Evolutionary conservation across 2,329 filamentous ascomycete species (phyloP).

Genomic region (Westerdykella aurantiaca): DNA sequence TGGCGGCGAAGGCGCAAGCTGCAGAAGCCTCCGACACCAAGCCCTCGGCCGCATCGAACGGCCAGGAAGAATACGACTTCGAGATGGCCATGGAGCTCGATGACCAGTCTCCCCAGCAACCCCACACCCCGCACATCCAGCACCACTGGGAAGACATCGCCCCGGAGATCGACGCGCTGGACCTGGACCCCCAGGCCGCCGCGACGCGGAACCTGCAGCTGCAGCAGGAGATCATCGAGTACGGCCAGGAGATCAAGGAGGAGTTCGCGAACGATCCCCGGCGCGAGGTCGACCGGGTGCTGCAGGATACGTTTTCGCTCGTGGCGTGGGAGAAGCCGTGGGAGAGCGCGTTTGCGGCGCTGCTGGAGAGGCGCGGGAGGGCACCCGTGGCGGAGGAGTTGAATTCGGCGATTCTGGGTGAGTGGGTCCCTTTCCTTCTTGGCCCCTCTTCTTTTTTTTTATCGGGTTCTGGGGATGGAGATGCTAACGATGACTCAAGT

Average conservation of each 20-base stretch:
- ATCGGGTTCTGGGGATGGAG: neutral
- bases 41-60: constrained; percentile 21
- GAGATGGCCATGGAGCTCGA: constrained; percentile 52
- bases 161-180: constrained; percentile 28
- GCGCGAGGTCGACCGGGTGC: constrained; percentile 63
- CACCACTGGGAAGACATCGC: constrained; percentile 21
- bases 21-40: constrained; percentile 22
- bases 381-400: constrained; percentile 83
- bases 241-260: constrained; percentile 70
- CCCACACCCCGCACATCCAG: constrained; percentile 8
- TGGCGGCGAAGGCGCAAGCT: constrained; percentile 3
- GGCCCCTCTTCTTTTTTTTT: neutral
- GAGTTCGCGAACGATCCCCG: constrained; percentile 71
- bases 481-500: constrained; percentile 55
- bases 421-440: constrained; percentile 4
- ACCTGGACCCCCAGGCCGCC: constrained; percentile 28
- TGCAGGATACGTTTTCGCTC: constrained; percentile 81
- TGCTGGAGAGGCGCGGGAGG: constrained; percentile 70
- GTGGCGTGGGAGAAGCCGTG: constrained; percentile 81
- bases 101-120: constrained; percentile 35
- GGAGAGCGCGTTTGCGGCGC: constrained; percentile 67
- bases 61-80: constrained; percentile 44
- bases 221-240: constrained; percentile 65
- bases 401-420: constrained; percentile 86
- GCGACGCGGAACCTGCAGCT: constrained; percentile 38